phyloP scores from a whole-genome alignment of 441 rosid species.

The Gossypium trilobum region DNA sequence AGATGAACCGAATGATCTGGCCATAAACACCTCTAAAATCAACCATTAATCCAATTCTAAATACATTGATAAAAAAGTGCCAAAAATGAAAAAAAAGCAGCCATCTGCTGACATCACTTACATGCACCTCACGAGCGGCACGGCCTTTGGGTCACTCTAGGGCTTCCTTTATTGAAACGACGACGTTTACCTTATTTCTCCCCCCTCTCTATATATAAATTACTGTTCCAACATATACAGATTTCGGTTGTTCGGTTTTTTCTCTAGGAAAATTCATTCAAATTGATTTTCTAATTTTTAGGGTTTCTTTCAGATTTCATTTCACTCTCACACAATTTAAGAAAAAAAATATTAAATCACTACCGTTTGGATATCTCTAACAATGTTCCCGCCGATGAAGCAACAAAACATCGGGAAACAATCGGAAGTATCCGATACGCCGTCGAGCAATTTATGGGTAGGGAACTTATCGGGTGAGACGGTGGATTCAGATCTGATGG shows the following conservation, averaged over 20 bases:
- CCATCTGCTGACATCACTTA: neutral
- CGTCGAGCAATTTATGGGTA: slow-evolving; percentile 76
- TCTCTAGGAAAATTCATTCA: neutral
- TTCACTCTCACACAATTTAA: neutral
- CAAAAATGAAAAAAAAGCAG: neutral
- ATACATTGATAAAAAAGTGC: neutral
- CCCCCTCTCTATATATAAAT: neutral
- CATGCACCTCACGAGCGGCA: neutral
- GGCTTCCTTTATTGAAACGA: neutral
- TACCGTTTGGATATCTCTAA: neutral
- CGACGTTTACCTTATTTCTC: neutral
- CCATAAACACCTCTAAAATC: neutral
- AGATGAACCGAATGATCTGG: no score
- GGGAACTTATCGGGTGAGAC: slow-evolving; percentile 45
- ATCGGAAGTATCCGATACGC: slow-evolving; percentile 27
- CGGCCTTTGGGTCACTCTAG: neutral
- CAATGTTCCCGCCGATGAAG: slow-evolving; percentile 32
- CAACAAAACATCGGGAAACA: slow-evolving; percentile 25
- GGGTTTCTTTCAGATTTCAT: neutral
- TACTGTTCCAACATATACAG: neutral
- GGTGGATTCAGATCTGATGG: slow-evolving; percentile 46
- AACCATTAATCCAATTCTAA: neutral
- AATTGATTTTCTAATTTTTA: neutral
- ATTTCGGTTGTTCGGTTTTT: neutral
- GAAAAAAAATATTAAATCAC: neutral